Base-by-base conservation (phyloP, 345 rosid species). In the Pugionium dolabratum region DNA sequence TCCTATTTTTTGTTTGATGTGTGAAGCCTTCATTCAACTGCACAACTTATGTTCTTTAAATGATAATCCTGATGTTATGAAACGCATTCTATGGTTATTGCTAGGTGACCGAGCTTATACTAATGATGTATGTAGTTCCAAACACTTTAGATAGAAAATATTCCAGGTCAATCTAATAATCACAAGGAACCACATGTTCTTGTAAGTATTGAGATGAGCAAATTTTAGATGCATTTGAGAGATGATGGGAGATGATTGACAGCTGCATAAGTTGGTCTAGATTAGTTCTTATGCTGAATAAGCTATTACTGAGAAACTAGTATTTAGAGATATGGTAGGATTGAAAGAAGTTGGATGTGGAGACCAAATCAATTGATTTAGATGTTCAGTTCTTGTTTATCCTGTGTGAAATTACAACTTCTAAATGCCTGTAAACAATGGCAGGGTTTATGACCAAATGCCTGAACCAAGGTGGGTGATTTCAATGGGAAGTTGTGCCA, bases 401-500 rank as follows among this genome's bases (percentile, higher is more conserved):
- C 43, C 2, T 54, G 9, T 54, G 9, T 73, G 53, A 64, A 34
- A 33, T 32, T 67, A 11, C 10, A 51, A 7, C 18, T 58, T 4
- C 33, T 75, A 50, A 18, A 56, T 56, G 3, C 57, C 27, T 49
- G 9, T n/a, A 65, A 54, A 49, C 72, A 18, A 66, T 77, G 50
- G 49, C 91, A 90, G 98, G 91, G 97, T 94, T 34, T 94, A 94
- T 66, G 99, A 88, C 71, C 97, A 94, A 71, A 94, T 94, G 99
- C 99, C 96, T 0, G 97, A 94, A 76, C 97, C 99, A 4, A 86
- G 95, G 75, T 90, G 97, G 97, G 97, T 94, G 42, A 87, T 94
- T 54, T 90, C 99, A 4, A 94, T 90, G 97, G 99, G 99, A 51
- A 94, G 99, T 56, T 90, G 99, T 67, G 99, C 99, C 26, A 94